Evolutionary conservation across 352 stramenopile species (phyloP).

Genomic region (Globisporangium cederbergense): DNA sequence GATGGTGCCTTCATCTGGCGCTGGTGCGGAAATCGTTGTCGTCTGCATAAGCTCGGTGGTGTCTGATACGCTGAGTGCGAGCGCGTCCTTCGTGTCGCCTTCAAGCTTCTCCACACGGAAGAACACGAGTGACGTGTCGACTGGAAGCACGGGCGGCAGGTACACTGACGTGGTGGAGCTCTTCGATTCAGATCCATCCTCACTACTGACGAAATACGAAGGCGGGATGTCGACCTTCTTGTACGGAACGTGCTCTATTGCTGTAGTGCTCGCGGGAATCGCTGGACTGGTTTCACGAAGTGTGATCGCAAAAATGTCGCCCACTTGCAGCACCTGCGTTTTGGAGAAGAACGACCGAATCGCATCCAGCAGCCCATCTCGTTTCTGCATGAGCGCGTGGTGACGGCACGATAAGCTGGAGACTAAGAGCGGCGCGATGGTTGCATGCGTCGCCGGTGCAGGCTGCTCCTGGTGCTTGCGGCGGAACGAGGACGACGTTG

Average conservation of each 20-base stretch:
- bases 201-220: slow-evolving; percentile 19
- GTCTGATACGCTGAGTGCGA: slow-evolving; percentile 55
- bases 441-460: slow-evolving; percentile 43
- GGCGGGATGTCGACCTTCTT: slow-evolving; percentile 40
- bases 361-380: slow-evolving; percentile 51
- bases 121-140: slow-evolving; percentile 72
- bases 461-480: slow-evolving; percentile 54
- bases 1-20: slow-evolving; percentile 51
- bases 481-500: slow-evolving; percentile 29
- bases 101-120: slow-evolving; percentile 70
- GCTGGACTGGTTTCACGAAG: slow-evolving; percentile 42
- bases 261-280: slow-evolving; percentile 17
- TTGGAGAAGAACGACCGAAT: slow-evolving; percentile 58
- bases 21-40: slow-evolving; percentile 38
- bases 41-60: slow-evolving; percentile 69
- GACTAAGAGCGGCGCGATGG: slow-evolving; percentile 59
- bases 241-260: slow-evolving; percentile 33
- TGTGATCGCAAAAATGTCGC: slow-evolving; percentile 67
- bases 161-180: slow-evolving; percentile 12
- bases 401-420: slow-evolving; percentile 60
- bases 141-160: slow-evolving; percentile 42
- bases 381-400: slow-evolving; percentile 51
- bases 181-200: not conserved
- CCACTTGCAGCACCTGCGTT: slow-evolving; percentile 57
- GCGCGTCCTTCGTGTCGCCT: slow-evolving; percentile 16